Conservation (phyloP, 352 stramenopile genomes). For the Globisporangium orthogonon region DNA sequence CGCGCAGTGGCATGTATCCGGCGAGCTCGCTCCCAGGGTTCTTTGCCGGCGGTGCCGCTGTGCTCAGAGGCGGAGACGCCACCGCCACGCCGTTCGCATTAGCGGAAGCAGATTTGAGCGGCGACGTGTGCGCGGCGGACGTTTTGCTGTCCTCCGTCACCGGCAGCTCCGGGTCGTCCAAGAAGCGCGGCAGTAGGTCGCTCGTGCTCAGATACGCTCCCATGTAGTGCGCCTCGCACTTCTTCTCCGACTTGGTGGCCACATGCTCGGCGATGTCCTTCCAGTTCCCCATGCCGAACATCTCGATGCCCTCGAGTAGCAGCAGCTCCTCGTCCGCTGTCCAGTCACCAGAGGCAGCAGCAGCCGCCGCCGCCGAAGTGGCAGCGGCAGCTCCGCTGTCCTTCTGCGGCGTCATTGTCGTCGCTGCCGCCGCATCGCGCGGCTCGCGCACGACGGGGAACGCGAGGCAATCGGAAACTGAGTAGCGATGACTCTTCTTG, state of each 20-base stretch:
- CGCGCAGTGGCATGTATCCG: constrained; percentile 95
- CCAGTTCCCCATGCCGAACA: constrained; percentile 97
- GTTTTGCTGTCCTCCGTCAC: constrained; percentile 24
- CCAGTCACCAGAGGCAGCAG: constrained; percentile 52
- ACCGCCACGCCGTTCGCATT: background rate
- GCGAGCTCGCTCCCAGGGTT: constrained; percentile 40
- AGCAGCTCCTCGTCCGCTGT: constrained; percentile 94
- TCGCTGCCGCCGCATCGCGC: constrained; percentile 2
- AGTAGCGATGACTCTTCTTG: constrained; percentile 80
- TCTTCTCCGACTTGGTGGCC: constrained; percentile 78
- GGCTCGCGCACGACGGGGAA: constrained; percentile 67
- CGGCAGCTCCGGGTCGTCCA: constrained; percentile 34
- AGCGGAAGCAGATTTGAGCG: constrained; percentile 13
- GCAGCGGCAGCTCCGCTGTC: constrained; percentile 11
- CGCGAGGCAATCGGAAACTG: constrained; percentile 74
- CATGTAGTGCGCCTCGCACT: constrained; percentile 89
- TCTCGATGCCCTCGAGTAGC: constrained; percentile 94
- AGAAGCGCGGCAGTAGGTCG: constrained; percentile 60
- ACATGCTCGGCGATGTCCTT: constrained; percentile 88
- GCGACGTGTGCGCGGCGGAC: background rate
- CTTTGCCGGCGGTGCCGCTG: constrained; percentile 5
- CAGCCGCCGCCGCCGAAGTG: background rate
- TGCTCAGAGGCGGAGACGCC: constrained; percentile 5
- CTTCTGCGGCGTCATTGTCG: constrained; percentile 14
- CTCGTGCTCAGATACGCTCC: constrained; percentile 58